Conservation (phyloP, 2,329 filamentous ascomycete species). For the Penicillium brasilianum region DNA sequence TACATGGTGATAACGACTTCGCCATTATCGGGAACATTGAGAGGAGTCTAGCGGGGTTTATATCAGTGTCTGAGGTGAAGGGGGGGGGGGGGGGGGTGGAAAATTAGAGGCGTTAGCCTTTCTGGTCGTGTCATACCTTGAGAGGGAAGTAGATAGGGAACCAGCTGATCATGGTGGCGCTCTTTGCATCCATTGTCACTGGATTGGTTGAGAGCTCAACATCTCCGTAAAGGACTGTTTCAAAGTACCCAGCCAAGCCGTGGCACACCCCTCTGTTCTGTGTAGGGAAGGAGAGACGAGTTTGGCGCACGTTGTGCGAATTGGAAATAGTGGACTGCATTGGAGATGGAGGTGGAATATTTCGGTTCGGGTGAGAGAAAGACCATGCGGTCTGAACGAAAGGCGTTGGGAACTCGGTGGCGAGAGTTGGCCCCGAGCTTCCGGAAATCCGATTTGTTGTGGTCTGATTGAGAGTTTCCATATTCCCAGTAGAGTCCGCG, state of each 20-base stretch:
- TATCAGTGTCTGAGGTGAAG: neutral
- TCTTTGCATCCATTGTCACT: constrained; percentile 88
- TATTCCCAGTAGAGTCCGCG: constrained; percentile 53
- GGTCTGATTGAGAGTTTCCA: constrained; percentile 27
- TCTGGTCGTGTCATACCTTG: constrained; percentile 65
- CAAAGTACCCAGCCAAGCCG: constrained; percentile 92
- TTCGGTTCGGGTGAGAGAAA: constrained; percentile 49
- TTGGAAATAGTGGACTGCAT: constrained; percentile 67
- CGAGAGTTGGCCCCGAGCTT: constrained; percentile 33
- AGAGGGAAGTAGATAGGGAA: constrained; percentile 98
- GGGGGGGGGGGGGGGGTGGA: neutral
- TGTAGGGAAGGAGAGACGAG: constrained; percentile 77
- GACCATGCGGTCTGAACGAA: constrained; percentile 52
- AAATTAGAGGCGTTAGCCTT: neutral
- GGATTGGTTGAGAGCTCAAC: constrained; percentile 93
- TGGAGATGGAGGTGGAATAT: constrained; percentile 41
- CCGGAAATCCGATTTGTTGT: constrained; percentile 35
- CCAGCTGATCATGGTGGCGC: constrained; percentile 98
- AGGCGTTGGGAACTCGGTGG: constrained; percentile 42
- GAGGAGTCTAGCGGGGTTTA: constrained; percentile 67
- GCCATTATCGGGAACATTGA: constrained; percentile 81
- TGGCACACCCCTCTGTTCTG: constrained; percentile 82
- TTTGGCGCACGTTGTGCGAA: constrained; percentile 86
- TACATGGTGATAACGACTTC: constrained; percentile 94
- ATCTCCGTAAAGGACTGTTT: constrained; percentile 85